Evolutionary conservation across 345 rosid species (phyloP).

Genomic region (Rhodamnia argentea): DNA sequence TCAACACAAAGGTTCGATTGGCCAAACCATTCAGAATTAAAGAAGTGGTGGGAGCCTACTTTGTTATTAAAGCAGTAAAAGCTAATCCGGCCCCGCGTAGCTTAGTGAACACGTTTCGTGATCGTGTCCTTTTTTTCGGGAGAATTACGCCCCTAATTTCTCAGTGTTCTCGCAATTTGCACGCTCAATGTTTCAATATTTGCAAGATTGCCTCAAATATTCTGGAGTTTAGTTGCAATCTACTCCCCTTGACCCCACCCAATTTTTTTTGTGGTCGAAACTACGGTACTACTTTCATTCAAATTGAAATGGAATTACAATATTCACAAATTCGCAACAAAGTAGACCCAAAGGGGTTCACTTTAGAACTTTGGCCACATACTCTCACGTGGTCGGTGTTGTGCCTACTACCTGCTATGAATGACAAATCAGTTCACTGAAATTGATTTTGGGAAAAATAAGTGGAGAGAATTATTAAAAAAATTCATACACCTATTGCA

Average conservation of each 20-base stretch:
- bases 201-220: neutral
- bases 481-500: too few relatives aligned
- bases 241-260: neutral
- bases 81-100: neutral
- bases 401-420: too few relatives aligned
- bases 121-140: neutral
- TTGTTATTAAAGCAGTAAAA: neutral
- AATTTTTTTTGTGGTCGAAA: neutral
- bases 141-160: neutral
- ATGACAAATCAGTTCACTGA: neutral
- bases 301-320: too few relatives aligned
- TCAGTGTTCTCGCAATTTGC: neutral
- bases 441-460: neutral
- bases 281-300: too few relatives aligned
- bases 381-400: neutral
- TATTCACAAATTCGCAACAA: too few relatives aligned
- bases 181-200: neutral
- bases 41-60: neutral
- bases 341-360: too few relatives aligned
- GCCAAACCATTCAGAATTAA: neutral
- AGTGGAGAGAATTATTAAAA: too few relatives aligned
- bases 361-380: neutral
- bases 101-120: neutral
- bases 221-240: neutral
- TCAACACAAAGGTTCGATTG: neutral